These are phyloP conservation scores for Gynostemma pentaphyllum DNA, from an alignment of 306 rosid species.

Conservation along the genomic window DNA sequence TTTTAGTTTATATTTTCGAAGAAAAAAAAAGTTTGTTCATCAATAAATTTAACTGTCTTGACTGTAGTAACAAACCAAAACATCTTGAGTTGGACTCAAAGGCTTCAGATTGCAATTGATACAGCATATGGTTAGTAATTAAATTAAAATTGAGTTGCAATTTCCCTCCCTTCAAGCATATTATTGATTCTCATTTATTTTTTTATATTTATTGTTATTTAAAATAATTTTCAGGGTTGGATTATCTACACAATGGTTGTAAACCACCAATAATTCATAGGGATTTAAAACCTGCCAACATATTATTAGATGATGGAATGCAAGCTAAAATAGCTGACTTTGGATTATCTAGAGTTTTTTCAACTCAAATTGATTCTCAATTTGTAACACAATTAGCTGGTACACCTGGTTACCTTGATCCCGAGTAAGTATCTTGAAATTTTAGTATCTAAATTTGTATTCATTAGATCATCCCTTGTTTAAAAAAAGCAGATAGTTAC, in stretches of 20 bases:
- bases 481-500: no score
- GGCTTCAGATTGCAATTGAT: constrained; percentile 13
- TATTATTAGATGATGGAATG: constrained; percentile 22
- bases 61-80: background rate
- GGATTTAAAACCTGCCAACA: constrained; percentile 48
- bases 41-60: background rate
- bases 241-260: constrained; percentile 33
- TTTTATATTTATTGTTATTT: background rate
- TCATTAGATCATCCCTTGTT: no score
- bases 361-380: constrained; percentile 17
- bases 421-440: constrained; percentile 27
- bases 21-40: no score
- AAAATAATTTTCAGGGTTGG: constrained; percentile 14
- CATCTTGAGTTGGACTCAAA: constrained; percentile 20
- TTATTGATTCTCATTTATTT: background rate
- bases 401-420: constrained; percentile 34
- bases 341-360: constrained; percentile 31
- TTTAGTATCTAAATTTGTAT: no score
- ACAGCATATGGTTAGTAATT: constrained; percentile 14
- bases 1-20: no score
- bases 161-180: background rate
- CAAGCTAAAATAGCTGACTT: constrained; percentile 41
- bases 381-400: constrained; percentile 21
- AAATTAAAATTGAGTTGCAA: background rate
- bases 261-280: constrained; percentile 28